These are phyloP conservation scores for Sechiopsis laciniata DNA, from an alignment of 306 rosid genomes.

Conservation along the genomic window DNA sequence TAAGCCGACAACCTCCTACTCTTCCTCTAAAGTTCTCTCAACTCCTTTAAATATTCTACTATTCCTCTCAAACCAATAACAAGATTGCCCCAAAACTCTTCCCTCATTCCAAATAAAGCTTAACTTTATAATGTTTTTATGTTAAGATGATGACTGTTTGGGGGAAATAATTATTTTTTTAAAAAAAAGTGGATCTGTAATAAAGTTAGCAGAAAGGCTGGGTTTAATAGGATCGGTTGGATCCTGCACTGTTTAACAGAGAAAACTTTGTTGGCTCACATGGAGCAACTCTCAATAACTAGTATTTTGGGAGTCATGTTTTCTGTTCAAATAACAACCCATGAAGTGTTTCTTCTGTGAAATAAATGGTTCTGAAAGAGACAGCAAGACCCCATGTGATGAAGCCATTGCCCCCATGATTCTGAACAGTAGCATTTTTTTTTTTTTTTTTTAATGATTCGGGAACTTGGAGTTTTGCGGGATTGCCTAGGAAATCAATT, in stretches of 20 bases:
- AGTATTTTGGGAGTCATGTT: neutral
- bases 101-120: neutral
- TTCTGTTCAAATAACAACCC: neutral
- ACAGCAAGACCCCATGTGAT: constrained; percentile 11
- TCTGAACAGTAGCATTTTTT: neutral
- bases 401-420: neutral
- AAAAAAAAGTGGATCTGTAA: neutral
- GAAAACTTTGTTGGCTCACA: neutral
- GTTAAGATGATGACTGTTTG: neutral
- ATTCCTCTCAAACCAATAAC: neutral
- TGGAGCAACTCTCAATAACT: neutral
- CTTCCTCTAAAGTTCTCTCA: neutral
- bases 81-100: neutral
- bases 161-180: neutral
- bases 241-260: neutral
- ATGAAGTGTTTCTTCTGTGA: neutral
- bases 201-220: neutral
- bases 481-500: too few relatives aligned
- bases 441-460: too few relatives aligned
- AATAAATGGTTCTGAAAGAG: neutral
- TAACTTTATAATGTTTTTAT: neutral
- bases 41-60: neutral
- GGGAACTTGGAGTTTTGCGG: too few relatives aligned
- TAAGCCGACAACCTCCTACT: neutral
- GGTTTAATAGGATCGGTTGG: neutral